A percentile compares a stretch with the other conserved stretches of the same genome.
phyloP scores from a whole-genome alignment of 352 stramenopile genomes.

The Phytophthora uliginosa region DNA sequence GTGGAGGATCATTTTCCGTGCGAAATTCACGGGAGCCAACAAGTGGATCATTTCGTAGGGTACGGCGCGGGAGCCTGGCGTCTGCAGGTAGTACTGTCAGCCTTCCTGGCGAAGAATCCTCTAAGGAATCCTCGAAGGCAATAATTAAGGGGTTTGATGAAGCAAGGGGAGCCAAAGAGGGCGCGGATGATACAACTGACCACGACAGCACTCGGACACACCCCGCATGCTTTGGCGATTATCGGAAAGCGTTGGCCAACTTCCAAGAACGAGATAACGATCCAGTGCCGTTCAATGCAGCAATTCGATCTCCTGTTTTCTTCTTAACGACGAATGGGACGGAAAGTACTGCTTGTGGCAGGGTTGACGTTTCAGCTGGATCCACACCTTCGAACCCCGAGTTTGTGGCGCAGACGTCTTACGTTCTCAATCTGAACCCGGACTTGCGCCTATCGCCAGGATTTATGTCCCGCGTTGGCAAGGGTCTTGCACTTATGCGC shows the following conservation, averaged over 20 bases:
- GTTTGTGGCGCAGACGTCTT: constrained; percentile 58
- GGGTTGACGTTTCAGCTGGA: constrained; percentile 1
- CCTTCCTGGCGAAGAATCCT: constrained; percentile 31
- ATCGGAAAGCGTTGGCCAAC: constrained; percentile 24
- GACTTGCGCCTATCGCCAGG: constrained; percentile 80
- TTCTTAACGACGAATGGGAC: constrained; percentile 17
- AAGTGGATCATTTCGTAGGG: constrained; percentile 20
- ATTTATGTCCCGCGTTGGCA: constrained; percentile 82
- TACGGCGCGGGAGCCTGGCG: constrained; percentile 32
- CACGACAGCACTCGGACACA: constrained; percentile 33
- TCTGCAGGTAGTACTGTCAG: constrained; percentile 33
- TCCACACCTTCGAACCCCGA: constrained; percentile 18
- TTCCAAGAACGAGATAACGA: constrained; percentile 9
- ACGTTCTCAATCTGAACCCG: constrained; percentile 88
- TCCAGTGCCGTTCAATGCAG: constrained; percentile 25
- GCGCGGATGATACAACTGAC: background rate
- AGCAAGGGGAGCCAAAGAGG: constrained; percentile 1
- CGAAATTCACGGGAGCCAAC: constrained; percentile 28
- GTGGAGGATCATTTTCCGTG: constrained; percentile 20
- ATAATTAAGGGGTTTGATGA: constrained; percentile 10
- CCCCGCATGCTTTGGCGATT: constrained; percentile 44
- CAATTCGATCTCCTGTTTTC: constrained; percentile 40
- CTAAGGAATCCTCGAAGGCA: constrained; percentile 27
- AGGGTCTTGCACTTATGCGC: constrained; percentile 76
- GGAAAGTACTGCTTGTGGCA: constrained; percentile 6